These are phyloP conservation scores for Malania oleifera DNA, from an alignment of 164 flowering plant species.

Conservation along the genomic window DNA sequence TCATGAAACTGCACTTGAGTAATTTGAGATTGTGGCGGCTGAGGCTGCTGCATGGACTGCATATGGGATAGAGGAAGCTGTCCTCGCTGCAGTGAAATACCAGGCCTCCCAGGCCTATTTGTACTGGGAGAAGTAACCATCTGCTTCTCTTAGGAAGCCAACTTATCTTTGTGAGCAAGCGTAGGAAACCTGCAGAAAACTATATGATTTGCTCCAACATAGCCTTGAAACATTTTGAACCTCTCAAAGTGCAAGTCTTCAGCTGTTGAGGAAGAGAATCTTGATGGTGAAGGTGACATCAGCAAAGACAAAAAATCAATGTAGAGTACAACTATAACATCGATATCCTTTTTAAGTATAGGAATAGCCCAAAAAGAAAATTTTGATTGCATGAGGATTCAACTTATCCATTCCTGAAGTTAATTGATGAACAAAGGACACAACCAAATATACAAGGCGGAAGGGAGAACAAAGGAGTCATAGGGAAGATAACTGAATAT, in stretches of 20 bases:
- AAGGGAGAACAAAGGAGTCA: too few relatives aligned
- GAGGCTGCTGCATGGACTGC: conserved; percentile 51
- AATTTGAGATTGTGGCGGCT: conserved; percentile 48
- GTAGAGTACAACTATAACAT: too few relatives aligned
- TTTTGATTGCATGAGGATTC: too few relatives aligned
- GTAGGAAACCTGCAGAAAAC: conserved; percentile 39
- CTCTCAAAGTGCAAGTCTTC: conserved; percentile 59
- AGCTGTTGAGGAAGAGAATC: conserved; percentile 59
- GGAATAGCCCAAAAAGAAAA: too few relatives aligned
- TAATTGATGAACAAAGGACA: too few relatives aligned
- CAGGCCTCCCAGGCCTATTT: conserved; percentile 48
- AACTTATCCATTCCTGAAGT: too few relatives aligned
- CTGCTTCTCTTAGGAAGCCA: conserved; percentile 57
- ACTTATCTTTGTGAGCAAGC: conserved; percentile 52
- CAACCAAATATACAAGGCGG: too few relatives aligned
- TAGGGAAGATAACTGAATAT: too few relatives aligned
- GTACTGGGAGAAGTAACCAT: conserved; percentile 41
- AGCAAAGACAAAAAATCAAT: too few relatives aligned
- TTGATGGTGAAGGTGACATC: conserved; percentile 54
- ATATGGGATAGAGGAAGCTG: conserved; percentile 46
- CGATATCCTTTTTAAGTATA: too few relatives aligned
- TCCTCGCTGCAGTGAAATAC: conserved; percentile 45
- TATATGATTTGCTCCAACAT: conserved; percentile 56
- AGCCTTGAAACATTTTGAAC: conserved; percentile 39
- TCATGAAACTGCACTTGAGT: conserved; percentile 62